Evolutionary conservation across 2,329 filamentous ascomycete genomes (phyloP), one percentile per base, ranked within the genome.

Genomic region (Colletotrichum filicis): DNA sequence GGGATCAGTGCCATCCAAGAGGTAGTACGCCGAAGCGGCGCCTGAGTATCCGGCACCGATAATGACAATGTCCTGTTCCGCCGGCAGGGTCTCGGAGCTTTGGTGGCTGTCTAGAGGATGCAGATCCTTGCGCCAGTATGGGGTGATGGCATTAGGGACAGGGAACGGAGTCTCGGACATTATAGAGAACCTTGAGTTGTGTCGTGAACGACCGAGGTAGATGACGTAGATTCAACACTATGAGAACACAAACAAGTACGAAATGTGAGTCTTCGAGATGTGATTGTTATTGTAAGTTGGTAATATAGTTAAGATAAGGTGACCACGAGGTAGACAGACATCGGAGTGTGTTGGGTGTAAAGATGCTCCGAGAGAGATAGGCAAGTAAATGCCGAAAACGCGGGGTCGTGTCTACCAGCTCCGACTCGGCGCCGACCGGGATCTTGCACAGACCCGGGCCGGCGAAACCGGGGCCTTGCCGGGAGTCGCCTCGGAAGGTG

Each of bases 41-140:
- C 73, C 74, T 0, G 73, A 37, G 37, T 70, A 75, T 0, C 74
- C 74, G 12, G 69, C 73, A 9, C 74, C 74, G 42, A 75, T 70
- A 28, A 75, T 75, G 56, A 75, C 73, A 24, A 74, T 56, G 32
- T 75, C 66, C 49, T 70, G 60, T 53, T 69, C 55, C 19, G 53
- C 3, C n/a, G 73, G 74, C 35, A 76, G n/a, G 2, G 28, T 52
- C 16, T 68, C 65, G 3, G 74, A 65, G 42, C 63, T 72, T 32
- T 66, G 74, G n/a, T 65, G 53, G 72, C 73, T 53, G 66, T 76
- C 57, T 12, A 76, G 72, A 52, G 58, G 30, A 46, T 74, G 64
- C 5, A 69, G 57, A 2, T 75, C 55, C 5, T 52, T 30, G 12
- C 68, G 71, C 74, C 71, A 74, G 49, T 69, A 74, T 1, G 71